Conservation (phyloP, 1,139 yeast species). For the Hansenula lynferdii region DNA sequence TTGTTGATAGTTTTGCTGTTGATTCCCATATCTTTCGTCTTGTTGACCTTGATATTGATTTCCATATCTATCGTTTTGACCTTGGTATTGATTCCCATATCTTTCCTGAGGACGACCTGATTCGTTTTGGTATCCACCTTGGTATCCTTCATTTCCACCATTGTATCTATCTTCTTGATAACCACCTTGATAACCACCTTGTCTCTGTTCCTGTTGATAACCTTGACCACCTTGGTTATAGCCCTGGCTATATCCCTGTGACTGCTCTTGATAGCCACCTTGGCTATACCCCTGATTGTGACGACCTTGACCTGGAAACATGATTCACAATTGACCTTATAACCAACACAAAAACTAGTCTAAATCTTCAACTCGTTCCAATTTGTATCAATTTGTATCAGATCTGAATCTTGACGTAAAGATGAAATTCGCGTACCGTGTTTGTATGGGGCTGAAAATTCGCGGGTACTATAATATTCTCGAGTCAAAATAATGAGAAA, state of each 20-base stretch:
- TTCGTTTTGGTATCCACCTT: no score
- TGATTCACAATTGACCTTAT: not conserved
- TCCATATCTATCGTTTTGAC: no score
- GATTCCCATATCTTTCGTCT: not conserved
- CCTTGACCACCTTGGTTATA: slow-evolving; percentile 1
- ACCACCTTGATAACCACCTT: slow-evolving; percentile 16
- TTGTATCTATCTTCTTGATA: slow-evolving; percentile 1
- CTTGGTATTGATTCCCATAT: no score
- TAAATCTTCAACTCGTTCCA: no score
- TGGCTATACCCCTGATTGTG: slow-evolving; percentile 4
- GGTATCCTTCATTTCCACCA: not conserved
- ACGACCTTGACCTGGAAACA: slow-evolving; percentile 22
- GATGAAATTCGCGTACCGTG: no score
- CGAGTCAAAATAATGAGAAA: no score
- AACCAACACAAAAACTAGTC: no score
- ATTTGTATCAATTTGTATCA: no score
- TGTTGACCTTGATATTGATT: not conserved
- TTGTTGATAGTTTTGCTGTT: not conserved
- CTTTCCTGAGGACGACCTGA: no score
- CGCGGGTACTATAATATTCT: no score
- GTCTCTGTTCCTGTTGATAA: slow-evolving; percentile 4
- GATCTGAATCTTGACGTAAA: not conserved
- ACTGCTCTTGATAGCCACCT: slow-evolving; percentile 2
- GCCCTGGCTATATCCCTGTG: slow-evolving; percentile 2
- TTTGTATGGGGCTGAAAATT: no score